phyloP scores from a whole-genome alignment of 306 rosid species.

The Abrus pulchellus region DNA sequence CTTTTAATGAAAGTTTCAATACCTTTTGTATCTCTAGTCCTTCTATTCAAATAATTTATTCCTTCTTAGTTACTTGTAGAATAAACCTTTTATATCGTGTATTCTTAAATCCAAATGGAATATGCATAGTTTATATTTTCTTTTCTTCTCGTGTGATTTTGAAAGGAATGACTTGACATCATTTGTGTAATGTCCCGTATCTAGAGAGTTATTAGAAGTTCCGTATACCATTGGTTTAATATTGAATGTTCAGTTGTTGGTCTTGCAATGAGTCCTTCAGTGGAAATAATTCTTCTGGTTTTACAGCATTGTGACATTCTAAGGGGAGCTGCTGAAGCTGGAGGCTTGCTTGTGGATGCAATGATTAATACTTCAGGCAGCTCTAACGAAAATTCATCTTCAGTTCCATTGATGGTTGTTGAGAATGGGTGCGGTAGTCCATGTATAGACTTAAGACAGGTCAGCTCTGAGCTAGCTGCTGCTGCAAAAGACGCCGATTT shows the following conservation, averaged over 20 bases:
- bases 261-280: slow-evolving; percentile 11
- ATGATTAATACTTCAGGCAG: slow-evolving; percentile 73
- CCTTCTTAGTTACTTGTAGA: background rate
- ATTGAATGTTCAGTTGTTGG: slow-evolving; percentile 3
- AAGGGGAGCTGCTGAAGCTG: slow-evolving; percentile 95
- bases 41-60: background rate
- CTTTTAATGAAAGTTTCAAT: background rate
- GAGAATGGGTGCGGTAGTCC: slow-evolving; percentile 99
- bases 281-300: slow-evolving; percentile 52
- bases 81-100: background rate
- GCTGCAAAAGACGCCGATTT: slow-evolving; percentile 94
- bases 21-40: background rate
- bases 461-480: slow-evolving; percentile 97
- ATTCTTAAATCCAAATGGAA: slow-evolving; percentile 23
- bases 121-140: background rate
- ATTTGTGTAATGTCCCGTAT: slow-evolving; percentile 23
- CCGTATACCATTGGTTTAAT: slow-evolving; percentile 2
- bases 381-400: slow-evolving; percentile 64
- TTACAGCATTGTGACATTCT: slow-evolving; percentile 94
- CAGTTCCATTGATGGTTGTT: slow-evolving; percentile 87
- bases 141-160: slow-evolving; percentile 27
- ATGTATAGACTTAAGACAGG: slow-evolving; percentile 95
- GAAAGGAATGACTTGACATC: slow-evolving; percentile 11
- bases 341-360: slow-evolving; percentile 95
- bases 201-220: slow-evolving; percentile 8